A percentile compares a stretch with the other conserved stretches of the same genome.
phyloP scores from a whole-genome alignment of 345 rosid species.

The Citrus cavaleriei region DNA sequence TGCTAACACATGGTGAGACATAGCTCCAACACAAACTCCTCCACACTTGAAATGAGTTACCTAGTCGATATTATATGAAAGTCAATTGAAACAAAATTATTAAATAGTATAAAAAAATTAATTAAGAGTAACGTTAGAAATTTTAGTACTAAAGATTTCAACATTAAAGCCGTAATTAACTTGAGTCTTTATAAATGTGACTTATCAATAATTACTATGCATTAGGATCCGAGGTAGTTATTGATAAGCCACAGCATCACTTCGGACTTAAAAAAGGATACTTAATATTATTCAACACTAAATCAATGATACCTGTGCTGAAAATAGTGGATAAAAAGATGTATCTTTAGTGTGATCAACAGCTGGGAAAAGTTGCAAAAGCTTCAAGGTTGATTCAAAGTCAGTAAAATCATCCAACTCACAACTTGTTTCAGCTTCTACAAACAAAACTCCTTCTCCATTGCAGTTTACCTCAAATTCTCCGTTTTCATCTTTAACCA shows the following conservation, averaged over 20 bases:
- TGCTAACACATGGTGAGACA: constrained; percentile 15
- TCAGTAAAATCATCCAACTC: constrained; percentile 17
- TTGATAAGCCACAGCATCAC: too few species aligned
- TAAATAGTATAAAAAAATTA: too few species aligned
- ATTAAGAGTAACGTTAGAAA: too few species aligned
- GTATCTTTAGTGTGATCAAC: constrained; percentile 23
- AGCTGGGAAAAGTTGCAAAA: constrained; percentile 24
- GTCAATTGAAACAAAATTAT: too few species aligned
- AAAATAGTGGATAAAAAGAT: constrained; percentile 30
- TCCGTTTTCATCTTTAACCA: constrained; percentile 28
- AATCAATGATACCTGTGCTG: constrained; percentile 9
- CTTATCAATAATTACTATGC: too few species aligned
- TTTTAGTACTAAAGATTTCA: too few species aligned
- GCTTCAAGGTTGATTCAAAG: constrained; percentile 15
- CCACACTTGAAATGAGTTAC: constrained; percentile 31
- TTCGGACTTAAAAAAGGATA: too few species aligned
- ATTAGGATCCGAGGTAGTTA: too few species aligned
- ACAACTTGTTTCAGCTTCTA: constrained; percentile 32
- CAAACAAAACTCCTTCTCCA: constrained; percentile 38
- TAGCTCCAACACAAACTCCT: constrained; percentile 20
- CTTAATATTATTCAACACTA: too few species aligned
- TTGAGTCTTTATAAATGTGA: too few species aligned
- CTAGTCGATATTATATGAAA: background rate
- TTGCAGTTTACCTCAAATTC: constrained; percentile 35
- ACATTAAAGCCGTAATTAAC: too few species aligned